phyloP scores from a whole-genome alignment of 106 monocot genomes.

The Agapanthus africanus region DNA sequence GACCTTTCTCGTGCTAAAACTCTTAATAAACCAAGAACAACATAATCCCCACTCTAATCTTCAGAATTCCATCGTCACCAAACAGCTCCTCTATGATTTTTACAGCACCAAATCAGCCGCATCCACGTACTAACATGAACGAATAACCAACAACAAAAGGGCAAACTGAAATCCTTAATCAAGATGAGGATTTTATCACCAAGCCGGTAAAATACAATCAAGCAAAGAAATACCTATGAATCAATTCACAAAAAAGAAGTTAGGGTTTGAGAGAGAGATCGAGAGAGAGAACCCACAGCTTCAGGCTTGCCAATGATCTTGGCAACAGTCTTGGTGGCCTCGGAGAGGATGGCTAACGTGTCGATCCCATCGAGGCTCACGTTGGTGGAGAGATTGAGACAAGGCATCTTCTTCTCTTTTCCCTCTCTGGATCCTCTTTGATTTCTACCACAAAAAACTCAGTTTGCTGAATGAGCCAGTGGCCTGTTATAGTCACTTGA shows the following conservation, averaged over 20 bases:
- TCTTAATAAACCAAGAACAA: neutral
- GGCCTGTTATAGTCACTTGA: too few species aligned
- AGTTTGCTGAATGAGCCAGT: too few species aligned
- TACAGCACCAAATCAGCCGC: too few species aligned
- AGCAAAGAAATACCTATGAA: neutral
- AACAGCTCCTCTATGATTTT: too few species aligned
- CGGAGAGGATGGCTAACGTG: constrained; percentile 49
- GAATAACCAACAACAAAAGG: too few species aligned
- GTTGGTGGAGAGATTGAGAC: constrained; percentile 54
- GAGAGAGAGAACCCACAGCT: constrained; percentile 31
- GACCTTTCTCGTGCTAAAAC: neutral
- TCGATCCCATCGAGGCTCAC: constrained; percentile 50
- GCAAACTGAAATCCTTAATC: neutral
- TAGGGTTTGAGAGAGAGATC: too few species aligned
- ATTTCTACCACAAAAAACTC: too few species aligned
- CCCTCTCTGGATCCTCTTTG: too few species aligned
- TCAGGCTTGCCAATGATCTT: constrained; percentile 52
- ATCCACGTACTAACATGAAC: too few species aligned
- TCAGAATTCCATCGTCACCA: neutral
- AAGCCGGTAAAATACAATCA: neutral
- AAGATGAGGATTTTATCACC: neutral
- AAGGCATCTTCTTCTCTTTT: constrained; percentile 48
- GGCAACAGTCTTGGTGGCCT: constrained; percentile 42
- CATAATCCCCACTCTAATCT: neutral
- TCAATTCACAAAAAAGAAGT: neutral